phyloP scores from a whole-genome alignment of 345 rosid species.

The thale cress (Arabidopsis thaliana) region TAIR10.1 NC_003075.7:6522001-6522500 shows the following conservation, averaged over 20 bases:
- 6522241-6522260: neutral
- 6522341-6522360: neutral
- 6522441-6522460: neutral
- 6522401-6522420: neutral
- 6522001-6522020: neutral
- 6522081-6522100: neutral
- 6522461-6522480: neutral
- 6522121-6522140: slow-evolving; percentile 1
- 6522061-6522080: neutral
- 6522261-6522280: neutral
- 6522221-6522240: neutral
- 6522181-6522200: neutral
- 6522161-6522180: neutral
- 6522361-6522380: neutral
- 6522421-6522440: neutral
- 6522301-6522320: neutral
- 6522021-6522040: neutral
- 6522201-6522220: slow-evolving; percentile 7
- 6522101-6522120: neutral
- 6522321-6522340: neutral
- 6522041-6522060: neutral
- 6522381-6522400: neutral
- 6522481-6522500: neutral
- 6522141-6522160: neutral
- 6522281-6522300: neutral